Evolutionary conservation across 139 green algal species (phyloP), one percentile per base, ranked within the genome.

Genomic region (Trebouxia sp.): DNA sequence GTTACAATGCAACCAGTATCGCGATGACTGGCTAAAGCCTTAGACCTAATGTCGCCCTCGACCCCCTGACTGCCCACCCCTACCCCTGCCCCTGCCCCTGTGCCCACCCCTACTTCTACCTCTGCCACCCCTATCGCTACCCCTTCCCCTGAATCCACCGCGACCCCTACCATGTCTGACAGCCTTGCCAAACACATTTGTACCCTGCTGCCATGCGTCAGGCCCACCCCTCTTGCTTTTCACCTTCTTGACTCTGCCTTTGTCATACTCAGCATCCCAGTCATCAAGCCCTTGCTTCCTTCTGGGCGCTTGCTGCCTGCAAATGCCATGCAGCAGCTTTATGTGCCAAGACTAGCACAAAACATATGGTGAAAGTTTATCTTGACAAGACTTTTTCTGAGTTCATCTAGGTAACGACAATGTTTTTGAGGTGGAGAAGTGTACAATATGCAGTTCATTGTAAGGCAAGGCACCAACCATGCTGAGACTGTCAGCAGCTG

Each of bases 191-290:
- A 77, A 77, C 14, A 53, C 42, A 17, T 77, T 66, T 28, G 17
- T 38, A 30, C 37, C n/a, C 47, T 53, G 45, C 42, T 79, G 42
- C 74, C 74, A 79, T 11, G 45, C 74, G 45, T 65, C 74, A 65
- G 74, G 42, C 38, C 74, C 74, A 24, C 35, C 42, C 32, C 74
- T 11, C 10, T 38, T 66, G 67, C 22, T 75, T n/a, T 75, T 75
- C 7, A 91, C 82, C 78, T 88, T 90, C 45, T 91, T 91, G 2
- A 53, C 37, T 56, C 69, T 77, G 6, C 87, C 87, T 6, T 24
- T 48, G 83, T 91, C 87, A 74, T 91, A 91, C 35, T 91, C 87
- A 22, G 26, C 17, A 50, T 91, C 87, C 43, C 84, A 90, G 24
- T 87, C 87, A 50, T 90, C 86, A 10, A 28, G 43, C 55, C 51